Evolutionary conservation across 495 filamentous ascomycete species (phyloP).

Genomic region (Astrocystis sublimbata): DNA sequence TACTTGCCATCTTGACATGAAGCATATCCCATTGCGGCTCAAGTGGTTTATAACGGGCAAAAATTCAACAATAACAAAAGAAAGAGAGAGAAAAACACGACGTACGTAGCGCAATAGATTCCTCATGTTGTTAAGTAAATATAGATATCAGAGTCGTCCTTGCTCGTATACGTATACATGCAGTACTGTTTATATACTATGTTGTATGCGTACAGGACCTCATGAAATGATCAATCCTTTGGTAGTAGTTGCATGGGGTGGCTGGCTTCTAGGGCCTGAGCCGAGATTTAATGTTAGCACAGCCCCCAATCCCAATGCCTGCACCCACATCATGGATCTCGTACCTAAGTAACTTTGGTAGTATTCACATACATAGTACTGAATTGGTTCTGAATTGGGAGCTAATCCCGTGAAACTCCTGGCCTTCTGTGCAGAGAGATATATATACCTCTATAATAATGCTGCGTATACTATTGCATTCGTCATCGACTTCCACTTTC

Average conservation of each 20-base stretch:
- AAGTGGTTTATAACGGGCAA: constrained; percentile 7
- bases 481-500: constrained; percentile 2
- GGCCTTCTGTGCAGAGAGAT: background rate
- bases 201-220: no score
- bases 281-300: constrained; percentile 13
- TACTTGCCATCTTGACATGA: background rate
- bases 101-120: no score
- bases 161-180: no score
- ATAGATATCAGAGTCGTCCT: constrained; percentile 5
- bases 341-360: no score
- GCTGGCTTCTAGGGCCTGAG: constrained; percentile 3
- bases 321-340: no score
- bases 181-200: no score
- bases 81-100: no score
- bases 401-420: background rate
- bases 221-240: no score
- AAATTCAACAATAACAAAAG: no score
- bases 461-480: background rate
- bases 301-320: background rate
- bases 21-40: constrained; percentile 3
- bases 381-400: no score
- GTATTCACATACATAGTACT: no score
- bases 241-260: constrained; percentile 7
- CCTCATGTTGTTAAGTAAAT: no score
- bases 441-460: background rate